Percentiles rank a stretch among this genome's conserved stretches.
Evolutionary conservation across 129 eudicot genomes (phyloP).

Genomic region (Cynara cardunculus): DNA sequence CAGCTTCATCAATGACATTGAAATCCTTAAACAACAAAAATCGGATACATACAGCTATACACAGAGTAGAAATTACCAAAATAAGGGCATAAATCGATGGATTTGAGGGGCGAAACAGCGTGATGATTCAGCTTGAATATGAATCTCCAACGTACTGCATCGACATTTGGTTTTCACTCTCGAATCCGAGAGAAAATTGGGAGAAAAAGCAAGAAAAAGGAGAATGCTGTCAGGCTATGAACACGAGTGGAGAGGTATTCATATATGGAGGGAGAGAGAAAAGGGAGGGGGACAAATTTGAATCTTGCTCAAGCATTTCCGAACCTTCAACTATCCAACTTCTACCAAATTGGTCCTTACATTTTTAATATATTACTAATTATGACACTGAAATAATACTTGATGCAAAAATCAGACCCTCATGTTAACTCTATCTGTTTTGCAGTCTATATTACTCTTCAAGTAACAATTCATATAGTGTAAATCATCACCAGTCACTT

Average conservation of each 20-base stretch:
- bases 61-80: constrained; percentile 17
- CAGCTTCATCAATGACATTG: neutral
- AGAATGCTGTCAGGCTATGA: constrained; percentile 14
- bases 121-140: neutral
- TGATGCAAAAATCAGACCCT: neutral
- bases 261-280: constrained; percentile 26
- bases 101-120: constrained; percentile 1
- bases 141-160: constrained; percentile 2
- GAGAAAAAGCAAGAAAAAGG: neutral
- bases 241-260: constrained; percentile 1
- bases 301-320: constrained; percentile 12
- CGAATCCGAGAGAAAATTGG: neutral
- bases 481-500: neutral
- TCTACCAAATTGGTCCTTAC: neutral
- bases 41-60: neutral
- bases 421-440: neutral
- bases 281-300: constrained; percentile 17
- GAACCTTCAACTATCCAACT: neutral
- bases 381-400: neutral
- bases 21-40: neutral
- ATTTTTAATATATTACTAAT: neutral
- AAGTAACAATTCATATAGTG: neutral
- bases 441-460: neutral
- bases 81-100: neutral
- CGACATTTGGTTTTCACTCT: constrained; percentile 12